Conservation (phyloP, 202 grass and related monocot species). For the Hordeum pubiflorum region DNA sequence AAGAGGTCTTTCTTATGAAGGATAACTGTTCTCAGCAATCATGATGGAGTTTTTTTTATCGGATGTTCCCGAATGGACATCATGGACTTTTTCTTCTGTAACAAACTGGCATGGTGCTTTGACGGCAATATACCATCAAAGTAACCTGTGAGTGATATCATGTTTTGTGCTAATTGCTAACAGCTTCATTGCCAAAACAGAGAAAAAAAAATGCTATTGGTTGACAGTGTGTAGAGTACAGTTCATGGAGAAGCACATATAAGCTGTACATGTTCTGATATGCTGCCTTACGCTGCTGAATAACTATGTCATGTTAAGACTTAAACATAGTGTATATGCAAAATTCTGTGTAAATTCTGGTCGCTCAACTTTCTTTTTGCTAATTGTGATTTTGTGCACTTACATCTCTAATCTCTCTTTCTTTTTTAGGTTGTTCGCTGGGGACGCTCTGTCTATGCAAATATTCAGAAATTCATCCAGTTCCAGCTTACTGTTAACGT, state of each 20-base stretch:
- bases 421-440: slow-evolving; percentile 84
- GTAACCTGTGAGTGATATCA: background rate
- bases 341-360: slow-evolving; percentile 15
- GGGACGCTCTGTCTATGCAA: slow-evolving; percentile 94
- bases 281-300: background rate
- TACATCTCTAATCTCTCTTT: background rate
- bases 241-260: background rate
- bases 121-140: background rate
- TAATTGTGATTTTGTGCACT: slow-evolving; percentile 3
- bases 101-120: background rate
- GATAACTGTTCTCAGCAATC: background rate
- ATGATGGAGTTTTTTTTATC: background rate
- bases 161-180: slow-evolving; percentile 5
- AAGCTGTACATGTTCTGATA: background rate
- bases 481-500: slow-evolving; percentile 98
- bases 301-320: background rate
- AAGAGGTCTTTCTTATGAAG: slow-evolving; percentile 6
- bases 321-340: background rate
- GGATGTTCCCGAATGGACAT: too few species aligned
- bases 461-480: slow-evolving; percentile 99
- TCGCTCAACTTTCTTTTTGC: background rate
- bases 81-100: slow-evolving; percentile 10
- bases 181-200: background rate
- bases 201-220: background rate
- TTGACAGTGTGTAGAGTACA: background rate